Conservation (phyloP, 2,329 filamentous ascomycete species). For the Ophiocordyceps camponoti-rufipedis region DNA sequence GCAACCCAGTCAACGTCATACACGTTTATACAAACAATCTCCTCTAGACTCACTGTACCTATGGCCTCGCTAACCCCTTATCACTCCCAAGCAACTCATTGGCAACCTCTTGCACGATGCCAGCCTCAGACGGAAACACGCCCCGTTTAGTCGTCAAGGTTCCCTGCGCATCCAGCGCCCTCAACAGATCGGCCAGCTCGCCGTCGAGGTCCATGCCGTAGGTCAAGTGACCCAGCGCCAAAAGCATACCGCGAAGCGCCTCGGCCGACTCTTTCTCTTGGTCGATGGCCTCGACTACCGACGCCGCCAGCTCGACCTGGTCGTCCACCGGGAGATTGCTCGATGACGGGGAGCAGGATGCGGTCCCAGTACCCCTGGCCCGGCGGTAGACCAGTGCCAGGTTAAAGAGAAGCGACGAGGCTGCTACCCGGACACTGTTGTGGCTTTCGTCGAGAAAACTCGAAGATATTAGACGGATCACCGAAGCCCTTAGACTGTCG, state of each 20-base stretch:
- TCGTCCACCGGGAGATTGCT: slow-evolving; percentile 46
- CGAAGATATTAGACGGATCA: slow-evolving; percentile 54
- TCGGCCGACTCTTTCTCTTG: slow-evolving; percentile 46
- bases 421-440: slow-evolving; percentile 58
- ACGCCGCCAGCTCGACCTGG: slow-evolving; percentile 67
- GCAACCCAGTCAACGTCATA: neutral
- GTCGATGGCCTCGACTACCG: slow-evolving; percentile 54
- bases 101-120: slow-evolving; percentile 37
- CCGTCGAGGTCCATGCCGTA: slow-evolving; percentile 54
- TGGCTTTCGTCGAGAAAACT: slow-evolving; percentile 65
- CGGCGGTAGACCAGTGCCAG: slow-evolving; percentile 53
- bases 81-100: slow-evolving; percentile 25
- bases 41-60: neutral
- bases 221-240: slow-evolving; percentile 57
- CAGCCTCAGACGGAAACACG: slow-evolving; percentile 33
- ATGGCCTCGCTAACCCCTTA: slow-evolving; percentile 25
- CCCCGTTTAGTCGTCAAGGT: slow-evolving; percentile 41
- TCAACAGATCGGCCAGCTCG: slow-evolving; percentile 63
- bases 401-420: slow-evolving; percentile 72
- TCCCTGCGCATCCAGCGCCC: slow-evolving; percentile 55
- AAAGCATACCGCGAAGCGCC: slow-evolving; percentile 56
- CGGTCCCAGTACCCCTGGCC: slow-evolving; percentile 36
- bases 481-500: slow-evolving; percentile 29
- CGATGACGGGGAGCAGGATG: slow-evolving; percentile 9
- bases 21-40: neutral